Evolutionary conservation across 1,284 basidiomycete genomes (phyloP), one percentile per base, ranked within the genome.

Genomic region (Wolfiporia cocos): DNA sequence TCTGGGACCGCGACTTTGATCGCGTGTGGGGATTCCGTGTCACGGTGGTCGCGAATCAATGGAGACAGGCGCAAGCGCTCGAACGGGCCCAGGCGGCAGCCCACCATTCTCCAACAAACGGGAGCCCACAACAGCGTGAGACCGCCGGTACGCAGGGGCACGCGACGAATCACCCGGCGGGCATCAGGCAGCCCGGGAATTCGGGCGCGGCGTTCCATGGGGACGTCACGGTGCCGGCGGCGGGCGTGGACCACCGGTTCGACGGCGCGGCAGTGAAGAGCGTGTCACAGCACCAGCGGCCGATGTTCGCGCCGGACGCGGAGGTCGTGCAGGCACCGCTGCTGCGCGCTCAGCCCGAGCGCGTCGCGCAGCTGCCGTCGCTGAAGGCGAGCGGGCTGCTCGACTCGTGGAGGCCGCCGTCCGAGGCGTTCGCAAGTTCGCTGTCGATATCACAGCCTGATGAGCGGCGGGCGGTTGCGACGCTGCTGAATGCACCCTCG

Each of bases 371-470:
- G 10, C 61, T 86, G 42, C 83, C 84, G 15, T 85, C 83, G 24
- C 63, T 86, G 38, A 85, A 85, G 62, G 74, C 79, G 17, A 84
- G 79, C 49, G 83, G 83, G 7, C 65, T 86, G 32, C 62, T 86
- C 37, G 80, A 84, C 52, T 75, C 67, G 58, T 66, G 63, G 50
- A 56, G 48, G 39, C 54, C 56, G 43, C 58, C 55, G 14, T 52
- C 54, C 23, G 59, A 59, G 36, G 49, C 54, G 47, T 57, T 61
- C 38, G 54, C 56, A 20, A 50, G 37, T 30, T 29, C 54, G 37
- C 42, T 49, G 24, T 53, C 53, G 33, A 46, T 57, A 4, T 50
- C 48, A 9, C 42, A 3, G 34, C 38, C 44, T 29, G 34, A 36
- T 14, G 38, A 41, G 18, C 36, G 34, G 4, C 36, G 47, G 19